Evolutionary conservation across 2,329 filamentous ascomycete species (phyloP).

Genomic region (Fusarium anguioides): DNA sequence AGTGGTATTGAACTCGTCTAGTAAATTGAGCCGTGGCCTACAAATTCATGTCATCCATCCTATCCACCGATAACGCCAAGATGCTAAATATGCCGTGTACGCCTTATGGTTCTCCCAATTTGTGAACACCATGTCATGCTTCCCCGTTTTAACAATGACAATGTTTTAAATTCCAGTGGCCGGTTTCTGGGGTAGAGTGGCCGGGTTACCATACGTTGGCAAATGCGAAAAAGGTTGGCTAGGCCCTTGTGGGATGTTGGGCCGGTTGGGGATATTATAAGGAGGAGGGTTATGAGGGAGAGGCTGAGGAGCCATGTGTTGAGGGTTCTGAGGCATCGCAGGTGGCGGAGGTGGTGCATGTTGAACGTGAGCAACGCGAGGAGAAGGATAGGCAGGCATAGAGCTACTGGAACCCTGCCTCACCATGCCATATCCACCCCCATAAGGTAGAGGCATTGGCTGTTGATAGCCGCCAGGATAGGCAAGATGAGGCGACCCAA

Average conservation of each 20-base stretch:
- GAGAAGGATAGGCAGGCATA: slow-evolving; percentile 61
- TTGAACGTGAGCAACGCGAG: slow-evolving; percentile 50
- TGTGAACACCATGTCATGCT: slow-evolving; percentile 48
- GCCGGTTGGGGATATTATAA: slow-evolving; percentile 60
- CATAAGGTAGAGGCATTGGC: slow-evolving; percentile 59
- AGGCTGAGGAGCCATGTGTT: slow-evolving; percentile 55
- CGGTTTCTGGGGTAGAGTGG: slow-evolving; percentile 69
- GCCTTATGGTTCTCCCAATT: slow-evolving; percentile 46
- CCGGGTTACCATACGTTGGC: slow-evolving; percentile 68
- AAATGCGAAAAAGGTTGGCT: slow-evolving; percentile 63
- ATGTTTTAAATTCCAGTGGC: slow-evolving; percentile 59
- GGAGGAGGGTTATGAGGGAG: slow-evolving; percentile 56
- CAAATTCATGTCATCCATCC: slow-evolving; percentile 50
- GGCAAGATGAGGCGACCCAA: slow-evolving; percentile 62
- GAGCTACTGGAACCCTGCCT: slow-evolving; percentile 68
- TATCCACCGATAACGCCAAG: slow-evolving; percentile 55
- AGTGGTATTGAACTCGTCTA: slow-evolving; percentile 48
- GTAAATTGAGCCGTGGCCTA: slow-evolving; percentile 45
- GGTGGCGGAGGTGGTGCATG: slow-evolving; percentile 57
- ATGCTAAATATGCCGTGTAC: slow-evolving; percentile 53
- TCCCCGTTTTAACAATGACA: slow-evolving; percentile 26
- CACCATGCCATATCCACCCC: slow-evolving; percentile 64
- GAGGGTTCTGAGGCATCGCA: slow-evolving; percentile 51
- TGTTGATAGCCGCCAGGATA: slow-evolving; percentile 62
- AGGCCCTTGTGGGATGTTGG: slow-evolving; percentile 56